Conservation (phyloP, 495 filamentous ascomycete species). For the Penicillium antarcticum region DNA sequence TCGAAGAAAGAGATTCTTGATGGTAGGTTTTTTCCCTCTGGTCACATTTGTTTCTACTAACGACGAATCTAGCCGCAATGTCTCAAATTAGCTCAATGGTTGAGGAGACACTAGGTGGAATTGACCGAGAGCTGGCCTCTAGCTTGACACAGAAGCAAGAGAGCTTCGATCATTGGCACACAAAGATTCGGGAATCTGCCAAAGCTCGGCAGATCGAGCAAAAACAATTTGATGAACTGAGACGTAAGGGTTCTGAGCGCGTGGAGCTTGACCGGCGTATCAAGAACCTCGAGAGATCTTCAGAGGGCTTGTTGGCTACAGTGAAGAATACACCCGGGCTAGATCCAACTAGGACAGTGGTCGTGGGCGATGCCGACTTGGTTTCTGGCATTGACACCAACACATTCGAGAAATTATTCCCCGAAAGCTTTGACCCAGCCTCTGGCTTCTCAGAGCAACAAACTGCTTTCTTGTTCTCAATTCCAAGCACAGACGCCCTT, state of each 20-base stretch:
- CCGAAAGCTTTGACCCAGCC: constrained; percentile 31
- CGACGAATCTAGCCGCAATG: constrained; percentile 58
- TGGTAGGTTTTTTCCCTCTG: constrained; percentile 22
- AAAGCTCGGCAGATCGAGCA: constrained; percentile 72
- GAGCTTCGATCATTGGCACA: constrained; percentile 71
- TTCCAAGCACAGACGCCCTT: constrained; percentile 29
- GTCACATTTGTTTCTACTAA: constrained; percentile 18
- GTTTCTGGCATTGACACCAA: constrained; percentile 45
- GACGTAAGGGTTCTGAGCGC: constrained; percentile 54
- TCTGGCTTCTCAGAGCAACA: constrained; percentile 39
- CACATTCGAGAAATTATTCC: constrained; percentile 35
- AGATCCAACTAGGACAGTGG: constrained; percentile 26
- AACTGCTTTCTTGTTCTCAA: constrained; percentile 26
- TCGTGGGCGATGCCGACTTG: constrained; percentile 53
- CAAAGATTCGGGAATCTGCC: constrained; percentile 74
- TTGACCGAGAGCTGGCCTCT: constrained; percentile 69
- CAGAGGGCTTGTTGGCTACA: constrained; percentile 42
- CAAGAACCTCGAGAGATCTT: constrained; percentile 55
- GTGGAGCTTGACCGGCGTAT: constrained; percentile 59
- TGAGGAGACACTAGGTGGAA: constrained; percentile 56
- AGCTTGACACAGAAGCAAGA: constrained; percentile 78
- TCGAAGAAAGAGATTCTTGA: constrained; percentile 46
- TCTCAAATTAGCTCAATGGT: constrained; percentile 43
- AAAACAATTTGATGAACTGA: constrained; percentile 63
- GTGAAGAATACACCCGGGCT: constrained; percentile 33